These are phyloP conservation scores for Chaetomium globosum DNA, from an alignment of 2,329 filamentous ascomycete species.

Conservation along the genomic window DNA sequence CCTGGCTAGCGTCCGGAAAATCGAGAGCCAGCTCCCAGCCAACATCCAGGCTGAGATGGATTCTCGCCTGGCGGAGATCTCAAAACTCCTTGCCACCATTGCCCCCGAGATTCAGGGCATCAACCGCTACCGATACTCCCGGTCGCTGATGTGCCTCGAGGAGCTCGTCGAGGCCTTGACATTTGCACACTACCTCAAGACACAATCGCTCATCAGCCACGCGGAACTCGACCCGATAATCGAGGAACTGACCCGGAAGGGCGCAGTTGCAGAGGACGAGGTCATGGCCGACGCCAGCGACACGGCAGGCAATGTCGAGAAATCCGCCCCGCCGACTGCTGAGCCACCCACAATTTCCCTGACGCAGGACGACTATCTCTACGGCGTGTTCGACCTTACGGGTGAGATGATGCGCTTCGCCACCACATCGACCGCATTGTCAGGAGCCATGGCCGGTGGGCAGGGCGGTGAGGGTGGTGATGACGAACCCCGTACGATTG, in stretches of 20 bases:
- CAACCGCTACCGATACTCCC: conserved; percentile 80
- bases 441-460: conserved; percentile 54
- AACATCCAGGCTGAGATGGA: conserved; percentile 71
- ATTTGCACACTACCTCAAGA: conserved; percentile 83
- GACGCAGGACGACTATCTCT: conserved; percentile 81
- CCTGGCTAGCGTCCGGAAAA: conserved; percentile 62
- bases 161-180: conserved; percentile 92
- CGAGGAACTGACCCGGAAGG: conserved; percentile 43
- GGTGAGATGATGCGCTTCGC: conserved; percentile 98
- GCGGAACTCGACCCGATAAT: conserved; percentile 59
- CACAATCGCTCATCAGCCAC: conserved; percentile 72
- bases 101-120: conserved; percentile 73
- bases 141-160: conserved; percentile 82
- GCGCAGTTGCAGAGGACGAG: conserved; percentile 34
- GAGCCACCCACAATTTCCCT: conserved; percentile 55
- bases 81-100: conserved; percentile 67
- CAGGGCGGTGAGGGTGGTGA: conserved; percentile 35
- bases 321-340: background rate
- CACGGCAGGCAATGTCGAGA: conserved; percentile 45
- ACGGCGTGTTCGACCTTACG: conserved; percentile 89
- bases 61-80: conserved; percentile 70
- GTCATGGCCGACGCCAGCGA: conserved; percentile 32
- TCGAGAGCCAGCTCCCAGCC: conserved; percentile 64
- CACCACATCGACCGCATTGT: conserved; percentile 82
- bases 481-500: conserved; percentile 58